Conservation (phyloP, 805 yeast species). For the Jamesozyma lodderae region DNA sequence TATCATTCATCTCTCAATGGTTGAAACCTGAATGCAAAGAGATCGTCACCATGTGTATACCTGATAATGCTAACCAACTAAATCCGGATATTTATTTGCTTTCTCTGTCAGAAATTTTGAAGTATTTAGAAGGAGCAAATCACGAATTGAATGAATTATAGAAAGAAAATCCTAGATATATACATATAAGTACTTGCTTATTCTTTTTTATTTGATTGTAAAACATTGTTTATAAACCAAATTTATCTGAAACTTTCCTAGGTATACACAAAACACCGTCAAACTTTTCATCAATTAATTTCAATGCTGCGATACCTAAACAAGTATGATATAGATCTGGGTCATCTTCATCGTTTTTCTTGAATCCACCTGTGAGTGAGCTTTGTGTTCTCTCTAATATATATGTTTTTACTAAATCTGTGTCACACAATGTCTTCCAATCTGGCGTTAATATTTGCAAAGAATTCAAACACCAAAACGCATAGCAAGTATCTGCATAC, state of each 20-base stretch:
- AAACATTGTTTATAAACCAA: conserved; percentile 1
- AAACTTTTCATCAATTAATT: conserved; percentile 29
- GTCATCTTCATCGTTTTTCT: conserved; percentile 50
- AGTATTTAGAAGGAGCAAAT: no score
- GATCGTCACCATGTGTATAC: conserved; percentile 17
- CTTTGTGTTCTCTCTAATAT: conserved; percentile 52
- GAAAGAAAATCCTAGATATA: not conserved
- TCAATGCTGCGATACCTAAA: conserved; percentile 48
- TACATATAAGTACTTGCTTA: no score
- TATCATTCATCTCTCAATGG: conserved; percentile 21
- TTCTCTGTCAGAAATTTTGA: not conserved
- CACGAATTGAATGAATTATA: not conserved
- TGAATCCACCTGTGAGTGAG: conserved; percentile 64
- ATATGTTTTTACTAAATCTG: conserved; percentile 32
- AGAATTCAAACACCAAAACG: conserved; percentile 72
- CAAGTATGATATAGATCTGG: conserved; percentile 69
- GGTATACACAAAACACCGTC: conserved; percentile 28
- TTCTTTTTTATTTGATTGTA: no score
- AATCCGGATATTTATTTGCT: conserved; percentile 1
- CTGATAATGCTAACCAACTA: no score
- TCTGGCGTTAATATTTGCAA: conserved; percentile 35
- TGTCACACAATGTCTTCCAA: conserved; percentile 10
- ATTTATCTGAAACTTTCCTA: not conserved
- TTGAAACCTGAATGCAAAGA: conserved; percentile 7
- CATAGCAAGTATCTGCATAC: conserved; percentile 77